Conservation (phyloP, 1,284 basidiomycete species). For the Cutaneotrichosporon mucoides region DNA sequence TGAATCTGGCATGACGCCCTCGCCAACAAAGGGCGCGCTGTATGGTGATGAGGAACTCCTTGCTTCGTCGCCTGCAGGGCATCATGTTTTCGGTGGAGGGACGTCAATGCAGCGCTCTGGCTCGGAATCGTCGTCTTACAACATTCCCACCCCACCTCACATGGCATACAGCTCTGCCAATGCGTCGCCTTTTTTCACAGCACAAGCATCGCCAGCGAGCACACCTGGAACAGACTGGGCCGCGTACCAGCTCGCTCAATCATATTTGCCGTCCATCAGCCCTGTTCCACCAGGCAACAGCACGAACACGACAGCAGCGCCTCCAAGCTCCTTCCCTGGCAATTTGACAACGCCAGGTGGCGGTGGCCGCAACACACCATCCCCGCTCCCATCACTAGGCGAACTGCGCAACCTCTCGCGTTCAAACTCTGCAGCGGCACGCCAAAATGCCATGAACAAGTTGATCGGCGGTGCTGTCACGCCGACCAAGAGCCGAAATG, state of each 20-base stretch:
- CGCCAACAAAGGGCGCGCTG: not conserved
- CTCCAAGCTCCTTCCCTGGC: conserved; percentile 16
- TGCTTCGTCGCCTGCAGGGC: conserved; percentile 28
- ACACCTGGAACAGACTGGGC: conserved; percentile 33
- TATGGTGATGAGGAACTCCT: conserved; percentile 35
- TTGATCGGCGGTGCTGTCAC: conserved; percentile 40
- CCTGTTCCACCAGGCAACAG: conserved; percentile 13
- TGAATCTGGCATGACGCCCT: conserved; percentile 3
- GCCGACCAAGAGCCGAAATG: conserved; percentile 9
- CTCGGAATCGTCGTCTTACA: conserved; percentile 35
- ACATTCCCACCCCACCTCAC: conserved; percentile 29
- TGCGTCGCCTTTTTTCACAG: conserved; percentile 18
- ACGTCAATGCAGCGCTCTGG: conserved; percentile 33
- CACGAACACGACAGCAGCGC: conserved; percentile 2
- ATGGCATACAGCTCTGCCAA: conserved; percentile 12
- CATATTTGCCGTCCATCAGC: conserved; percentile 38
- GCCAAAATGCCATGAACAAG: conserved; percentile 46
- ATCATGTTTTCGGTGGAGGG: conserved; percentile 18
- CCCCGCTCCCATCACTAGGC: conserved; percentile 43
- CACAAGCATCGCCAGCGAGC: conserved; percentile 20
- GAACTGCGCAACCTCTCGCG: conserved; percentile 43
- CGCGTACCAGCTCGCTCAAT: conserved; percentile 38
- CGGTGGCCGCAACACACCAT: conserved; percentile 36
- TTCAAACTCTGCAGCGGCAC: conserved; percentile 46
- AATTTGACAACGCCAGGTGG: conserved; percentile 8